Base-by-base conservation (phyloP, 2,329 filamentous ascomycete genomes). In the Leptographium galeiforme region DNA sequence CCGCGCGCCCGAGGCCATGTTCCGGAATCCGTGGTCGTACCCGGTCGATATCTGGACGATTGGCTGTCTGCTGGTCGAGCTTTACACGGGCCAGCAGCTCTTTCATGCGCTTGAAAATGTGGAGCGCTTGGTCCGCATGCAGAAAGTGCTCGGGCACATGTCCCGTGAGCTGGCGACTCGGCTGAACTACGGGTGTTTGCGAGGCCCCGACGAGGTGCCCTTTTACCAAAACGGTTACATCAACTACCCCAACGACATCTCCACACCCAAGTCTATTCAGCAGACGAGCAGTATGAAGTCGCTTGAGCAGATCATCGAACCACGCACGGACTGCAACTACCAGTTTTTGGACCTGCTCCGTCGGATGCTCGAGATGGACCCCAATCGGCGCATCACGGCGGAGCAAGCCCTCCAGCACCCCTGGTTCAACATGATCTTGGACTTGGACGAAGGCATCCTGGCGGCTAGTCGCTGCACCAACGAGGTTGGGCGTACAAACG, bases 21-120 rank as follows among this genome's bases (percentile, higher is more conserved):
- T 97, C 49, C 91, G 91, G 48, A 76, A 91, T 58, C 96, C 90
- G 32, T 97, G 97, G 72, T 97, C 95, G 70, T 97, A 91, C 18
- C 94, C 88, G 70, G 96, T 97, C 67, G 91, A 97, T 64, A 97
- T 97, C 66, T 97, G 91, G 91, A 95, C 88, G 11, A 91, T 91
- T 7, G 91, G 91, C 53, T 97, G 93, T 68, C 97, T 97, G 74
- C 97, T 97, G 90, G 91, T 93, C 10, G 91, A 97, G 70, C 95
- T 97, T 89, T 96, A 93, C 69, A 96, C 91, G 0, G 91, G 91
- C 3, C 80, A 91, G 19, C 91, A 12, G 4, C 2, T 34, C 12
- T 48, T 48, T 10, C 6, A n/a, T 4, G 1, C 2, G 6, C 3
- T 2, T 1, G 6, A 25, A 4, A 16, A 2, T 4, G 10, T 19